These are phyloP conservation scores for Parasitella parasitica DNA, from an alignment of 371 early-diverging fungal species.

Conservation along the genomic window DNA sequence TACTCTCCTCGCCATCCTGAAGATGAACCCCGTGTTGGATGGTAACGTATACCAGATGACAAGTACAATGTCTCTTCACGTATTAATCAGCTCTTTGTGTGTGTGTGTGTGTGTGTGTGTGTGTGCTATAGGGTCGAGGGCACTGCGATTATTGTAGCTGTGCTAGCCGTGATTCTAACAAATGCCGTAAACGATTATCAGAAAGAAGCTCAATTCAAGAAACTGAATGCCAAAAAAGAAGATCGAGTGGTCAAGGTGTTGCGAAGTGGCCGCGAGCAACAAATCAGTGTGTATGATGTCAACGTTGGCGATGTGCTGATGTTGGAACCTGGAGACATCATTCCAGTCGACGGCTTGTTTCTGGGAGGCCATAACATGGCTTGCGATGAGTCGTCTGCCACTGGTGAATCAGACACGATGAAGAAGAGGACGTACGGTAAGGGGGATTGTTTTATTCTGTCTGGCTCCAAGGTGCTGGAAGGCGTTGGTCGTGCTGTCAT, in stretches of 20 bases:
- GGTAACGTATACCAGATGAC: slow-evolving; percentile 36
- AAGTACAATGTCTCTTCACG: too few relatives aligned
- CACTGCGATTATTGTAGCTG: slow-evolving; percentile 86
- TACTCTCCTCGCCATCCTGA: slow-evolving; percentile 59
- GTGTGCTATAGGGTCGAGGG: slow-evolving; percentile 69
- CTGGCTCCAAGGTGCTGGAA: slow-evolving; percentile 88
- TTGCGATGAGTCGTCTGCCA: slow-evolving; percentile 90
- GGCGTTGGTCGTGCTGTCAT: slow-evolving; percentile 87
- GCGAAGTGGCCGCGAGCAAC: slow-evolving; percentile 75
- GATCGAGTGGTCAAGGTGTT: slow-evolving; percentile 82
- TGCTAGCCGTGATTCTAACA: slow-evolving; percentile 88
- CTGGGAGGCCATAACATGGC: slow-evolving; percentile 78
- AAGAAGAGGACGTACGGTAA: slow-evolving; percentile 62
- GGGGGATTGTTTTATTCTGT: slow-evolving; percentile 82
- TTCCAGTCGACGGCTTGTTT: slow-evolving; percentile 87
- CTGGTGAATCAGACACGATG: slow-evolving; percentile 89
- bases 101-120: too few relatives aligned
- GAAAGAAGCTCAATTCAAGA: slow-evolving; percentile 93
- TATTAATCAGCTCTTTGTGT: too few relatives aligned
- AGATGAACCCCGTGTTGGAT: slow-evolving; percentile 66
- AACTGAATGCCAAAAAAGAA: slow-evolving; percentile 89
- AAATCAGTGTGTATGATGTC: slow-evolving; percentile 83
- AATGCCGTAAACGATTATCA: slow-evolving; percentile 96
- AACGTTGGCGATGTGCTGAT: slow-evolving; percentile 88
- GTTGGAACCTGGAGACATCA: slow-evolving; percentile 94